Evolutionary conservation across 192 early-diverging fungal genomes (phyloP), one percentile per base, ranked within the genome.

Genomic region (Backusella liffmaniae): DNA sequence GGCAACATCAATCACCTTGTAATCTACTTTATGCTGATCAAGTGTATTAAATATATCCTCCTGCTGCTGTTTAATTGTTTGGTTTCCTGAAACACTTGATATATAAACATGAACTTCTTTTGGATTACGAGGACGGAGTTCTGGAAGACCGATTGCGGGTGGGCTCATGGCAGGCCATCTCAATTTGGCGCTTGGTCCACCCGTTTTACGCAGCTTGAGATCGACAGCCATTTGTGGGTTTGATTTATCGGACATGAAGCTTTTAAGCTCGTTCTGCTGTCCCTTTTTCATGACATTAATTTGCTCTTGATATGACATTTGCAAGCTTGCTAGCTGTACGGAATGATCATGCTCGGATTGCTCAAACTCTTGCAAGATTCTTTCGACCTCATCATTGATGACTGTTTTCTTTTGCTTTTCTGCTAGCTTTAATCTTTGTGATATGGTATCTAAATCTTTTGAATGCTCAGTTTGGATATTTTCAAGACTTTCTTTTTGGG

Each of bases 331-430:
- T 5, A 81, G 2, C 72, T 81, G 73, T 16, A 73, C 35, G 15
- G 76, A 70, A 29, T 81, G 80, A 32, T 77, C 67, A 67, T 81
- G 76, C 32, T 81, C 76, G 3, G 80, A 77, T 36, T 81, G 76
- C 46, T 81, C 80, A 72, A 81, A 81, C 37, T 81, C 80, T 23
- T 68, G 73, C 4, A 81, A 13, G 1, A 81, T 49, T 42, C 66
- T 68, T 41, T 81, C 76, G 3, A 81, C 73, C 30, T 81, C 80
- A 53, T 81, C 80, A 59, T 81, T 66, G 21, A 81, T 59, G 7
- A 41, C 68, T 0, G 66, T 56, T 23, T 68, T 77, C 13, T 73
- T 69, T 26, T 74, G 59, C 18, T 53, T 73, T 37, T 81, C 80
- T 5, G 76, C 73, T 10, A 21, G 37, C 9, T 39, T 30, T 2